These are phyloP conservation scores for Pholiota molesta DNA, from an alignment of 768 basidiomycete species.

Conservation along the genomic window DNA sequence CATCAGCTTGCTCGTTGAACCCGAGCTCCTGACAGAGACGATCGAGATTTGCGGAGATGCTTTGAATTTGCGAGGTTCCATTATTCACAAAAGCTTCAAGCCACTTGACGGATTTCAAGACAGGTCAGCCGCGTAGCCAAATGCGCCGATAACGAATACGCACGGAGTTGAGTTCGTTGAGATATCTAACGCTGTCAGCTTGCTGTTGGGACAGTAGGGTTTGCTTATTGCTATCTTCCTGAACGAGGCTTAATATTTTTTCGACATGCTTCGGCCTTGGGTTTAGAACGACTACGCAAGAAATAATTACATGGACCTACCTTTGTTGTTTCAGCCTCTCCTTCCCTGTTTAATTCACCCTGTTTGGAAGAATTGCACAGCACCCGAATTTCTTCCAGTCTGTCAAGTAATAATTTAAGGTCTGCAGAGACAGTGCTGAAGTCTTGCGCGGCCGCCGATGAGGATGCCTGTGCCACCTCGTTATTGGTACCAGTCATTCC, in stretches of 20 bases:
- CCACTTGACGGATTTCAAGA: conserved; percentile 54
- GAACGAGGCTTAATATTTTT: conserved; percentile 51
- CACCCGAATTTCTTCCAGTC: conserved; percentile 24
- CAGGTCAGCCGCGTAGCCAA: not conserved
- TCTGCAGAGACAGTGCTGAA: conserved; percentile 5
- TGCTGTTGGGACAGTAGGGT: conserved; percentile 62
- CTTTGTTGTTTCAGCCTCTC: conserved; percentile 1
- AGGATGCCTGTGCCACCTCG: not conserved
- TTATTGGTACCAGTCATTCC: not conserved
- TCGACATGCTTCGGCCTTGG: conserved; percentile 33
- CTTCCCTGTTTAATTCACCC: not conserved
- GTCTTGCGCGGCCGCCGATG: not conserved
- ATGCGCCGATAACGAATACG: conserved; percentile 18
- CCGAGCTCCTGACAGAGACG: conserved; percentile 61
- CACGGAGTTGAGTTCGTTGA: conserved; percentile 77
- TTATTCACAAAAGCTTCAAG: conserved; percentile 81
- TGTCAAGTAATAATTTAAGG: conserved; percentile 20
- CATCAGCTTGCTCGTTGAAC: conserved; percentile 15
- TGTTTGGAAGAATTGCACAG: conserved; percentile 12
- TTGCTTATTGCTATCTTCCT: conserved; percentile 49
- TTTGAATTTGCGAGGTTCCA: conserved; percentile 72
- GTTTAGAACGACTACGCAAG: not conserved
- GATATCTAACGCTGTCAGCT: conserved; percentile 73
- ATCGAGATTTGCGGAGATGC: conserved; percentile 60
- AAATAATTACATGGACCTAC: not conserved